Conservation (phyloP, 371 early-diverging fungal species). For the Mucor indicus region DNA sequence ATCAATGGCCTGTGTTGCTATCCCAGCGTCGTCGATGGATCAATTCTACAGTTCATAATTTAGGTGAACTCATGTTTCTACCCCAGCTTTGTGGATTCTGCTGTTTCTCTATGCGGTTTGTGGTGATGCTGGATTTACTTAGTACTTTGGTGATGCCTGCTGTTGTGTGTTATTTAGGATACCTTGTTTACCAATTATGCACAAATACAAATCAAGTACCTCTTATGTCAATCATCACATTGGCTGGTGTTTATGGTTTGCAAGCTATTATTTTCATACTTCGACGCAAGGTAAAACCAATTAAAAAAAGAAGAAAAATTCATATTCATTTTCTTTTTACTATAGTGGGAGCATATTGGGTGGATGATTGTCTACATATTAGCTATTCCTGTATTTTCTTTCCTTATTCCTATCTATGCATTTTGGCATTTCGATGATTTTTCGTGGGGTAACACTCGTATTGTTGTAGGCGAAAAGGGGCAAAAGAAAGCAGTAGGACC, state of each 20-base stretch:
- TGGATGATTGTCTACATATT: conserved; percentile 85
- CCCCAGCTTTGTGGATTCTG: conserved; percentile 92
- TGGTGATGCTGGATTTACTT: conserved; percentile 88
- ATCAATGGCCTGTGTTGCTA: conserved; percentile 86
- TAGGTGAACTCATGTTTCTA: conserved; percentile 85
- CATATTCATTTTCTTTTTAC: background rate
- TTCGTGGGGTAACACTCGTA: conserved; percentile 91
- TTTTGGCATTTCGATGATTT: conserved; percentile 95
- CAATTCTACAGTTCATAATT: conserved; percentile 96
- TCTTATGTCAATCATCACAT: conserved; percentile 62
- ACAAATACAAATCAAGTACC: conserved; percentile 57
- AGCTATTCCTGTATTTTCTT: conserved; percentile 67
- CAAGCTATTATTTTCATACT: conserved; percentile 88
- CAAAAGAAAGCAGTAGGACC: conserved; percentile 56
- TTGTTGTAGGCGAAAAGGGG: conserved; percentile 79
- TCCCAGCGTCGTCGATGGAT: conserved; percentile 98
- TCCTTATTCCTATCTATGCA: conserved; percentile 70
- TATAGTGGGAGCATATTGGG: conserved; percentile 68
- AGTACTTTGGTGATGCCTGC: conserved; percentile 90
- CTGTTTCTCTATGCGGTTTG: conserved; percentile 96
- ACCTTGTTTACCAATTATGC: conserved; percentile 64
- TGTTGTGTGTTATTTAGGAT: conserved; percentile 82
- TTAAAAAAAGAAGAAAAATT: background rate
- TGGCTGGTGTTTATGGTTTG: conserved; percentile 82
- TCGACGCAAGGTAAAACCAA: conserved; percentile 87